Conservation (phyloP, 2,329 filamentous ascomycete species). For the Simplicillium aogashimaense region DNA sequence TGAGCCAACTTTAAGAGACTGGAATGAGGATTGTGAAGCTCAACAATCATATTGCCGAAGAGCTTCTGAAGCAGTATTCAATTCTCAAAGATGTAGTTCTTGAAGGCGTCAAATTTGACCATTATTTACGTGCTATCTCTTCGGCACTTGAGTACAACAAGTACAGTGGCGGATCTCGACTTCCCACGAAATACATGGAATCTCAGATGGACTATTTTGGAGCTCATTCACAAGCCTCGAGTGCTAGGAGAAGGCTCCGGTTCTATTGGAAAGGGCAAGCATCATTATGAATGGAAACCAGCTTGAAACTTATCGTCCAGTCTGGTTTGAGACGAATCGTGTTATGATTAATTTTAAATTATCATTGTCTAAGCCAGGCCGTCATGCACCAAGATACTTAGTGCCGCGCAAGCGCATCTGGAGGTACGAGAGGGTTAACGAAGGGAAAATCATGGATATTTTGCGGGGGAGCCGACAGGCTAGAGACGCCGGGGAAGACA, state of each 20-base stretch:
- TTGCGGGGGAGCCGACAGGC: no score
- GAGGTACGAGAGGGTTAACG: no score
- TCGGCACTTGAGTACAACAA: slow-evolving; percentile 60
- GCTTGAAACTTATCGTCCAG: no score
- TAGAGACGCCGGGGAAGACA: no score
- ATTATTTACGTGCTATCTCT: slow-evolving; percentile 49
- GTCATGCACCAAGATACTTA: no score
- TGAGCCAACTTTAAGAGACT: slow-evolving; percentile 20
- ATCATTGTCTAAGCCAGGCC: no score
- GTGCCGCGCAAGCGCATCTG: no score
- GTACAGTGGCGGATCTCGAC: slow-evolving; percentile 44
- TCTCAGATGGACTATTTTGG: slow-evolving; percentile 65
- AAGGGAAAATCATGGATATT: no score
- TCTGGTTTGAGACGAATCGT: no score
- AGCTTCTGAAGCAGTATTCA: slow-evolving; percentile 39
- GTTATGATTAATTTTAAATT: no score
- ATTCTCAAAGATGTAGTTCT: slow-evolving; percentile 47
- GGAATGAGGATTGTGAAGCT: slow-evolving; percentile 12
- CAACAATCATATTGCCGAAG: slow-evolving; percentile 32
- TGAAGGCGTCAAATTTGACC: slow-evolving; percentile 44
- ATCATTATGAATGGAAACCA: slow-evolving; percentile 54
- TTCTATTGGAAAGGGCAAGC: slow-evolving; percentile 42
- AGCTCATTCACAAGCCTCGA: slow-evolving; percentile 39
- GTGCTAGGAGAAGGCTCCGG: slow-evolving; percentile 41
- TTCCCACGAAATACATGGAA: slow-evolving; percentile 62